Evolutionary conservation across 192 early-diverging fungal genomes (phyloP), one percentile per base, ranked within the genome.

Genomic region (Backusella tuberculispora): DNA sequence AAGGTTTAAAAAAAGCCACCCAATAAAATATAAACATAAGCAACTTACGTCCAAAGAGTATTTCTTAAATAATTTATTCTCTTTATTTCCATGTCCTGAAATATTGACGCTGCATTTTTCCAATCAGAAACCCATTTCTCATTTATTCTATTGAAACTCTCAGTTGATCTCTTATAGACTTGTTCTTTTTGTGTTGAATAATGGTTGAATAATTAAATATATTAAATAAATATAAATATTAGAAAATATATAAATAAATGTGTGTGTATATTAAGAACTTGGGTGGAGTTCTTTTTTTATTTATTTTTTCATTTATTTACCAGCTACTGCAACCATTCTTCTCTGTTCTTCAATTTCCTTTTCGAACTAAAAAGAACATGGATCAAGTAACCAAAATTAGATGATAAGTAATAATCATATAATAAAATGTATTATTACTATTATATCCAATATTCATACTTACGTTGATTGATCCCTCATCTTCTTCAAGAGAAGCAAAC

Each of bases 1-100:
- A n/a, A 37, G 2, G 15, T 6, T 7, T 38, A 50, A 29, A 26
- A 29, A 12, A 6, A 19, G 37, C n/a, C 40, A 43, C 9, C 34
- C 6, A 17, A 74, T 1, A 15, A 13, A 24, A 53, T 14, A 41
- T 41, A 1, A 34, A 34, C 29, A 34, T 34, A 34, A 2, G 1
- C 29, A 34, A 74, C 74, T 80, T 90, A 92, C 29, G 85, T 83
- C 92, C 93, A 94, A 64, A 94, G 82, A n/a, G 74, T 74, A 8
- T 80, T 90, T 45, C 89, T 86, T 24, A 93, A 76, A 40, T 88
- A 91, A 68, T 89, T 85, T 5, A 94, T 83, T 48, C 91, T 81
- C 67, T 92, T 87, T 78, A 93, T 91, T 81, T 94, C 92, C 37
- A 94, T 66, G 12, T 83, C 29, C 83, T 89, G 88, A 38, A 84